Percentiles rank a stretch among this genome's conserved stretches.
phyloP scores from a whole-genome alignment of 495 filamentous ascomycete species.

The Penicillium roqueforti region DNA sequence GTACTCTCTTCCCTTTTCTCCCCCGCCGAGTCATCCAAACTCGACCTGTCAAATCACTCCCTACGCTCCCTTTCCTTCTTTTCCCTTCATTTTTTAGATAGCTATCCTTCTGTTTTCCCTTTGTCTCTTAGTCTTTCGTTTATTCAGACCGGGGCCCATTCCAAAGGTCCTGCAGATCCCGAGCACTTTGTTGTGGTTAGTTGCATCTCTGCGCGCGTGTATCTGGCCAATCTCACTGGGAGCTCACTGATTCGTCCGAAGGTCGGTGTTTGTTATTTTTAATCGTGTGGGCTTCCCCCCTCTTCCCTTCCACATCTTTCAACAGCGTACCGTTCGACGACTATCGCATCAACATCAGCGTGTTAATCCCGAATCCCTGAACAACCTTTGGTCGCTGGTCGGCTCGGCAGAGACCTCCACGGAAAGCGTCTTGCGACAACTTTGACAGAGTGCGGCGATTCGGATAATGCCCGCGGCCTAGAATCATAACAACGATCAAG shows the following conservation, averaged over 20 bases:
- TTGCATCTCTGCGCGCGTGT: slow-evolving; percentile 18
- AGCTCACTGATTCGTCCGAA: slow-evolving; percentile 21
- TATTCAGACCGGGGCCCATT: slow-evolving; percentile 7
- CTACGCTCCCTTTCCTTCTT: slow-evolving; percentile 9
- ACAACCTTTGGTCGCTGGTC: slow-evolving; percentile 34
- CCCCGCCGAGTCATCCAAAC: slow-evolving; percentile 25
- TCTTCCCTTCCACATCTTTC: slow-evolving; percentile 15
- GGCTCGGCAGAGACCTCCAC: slow-evolving; percentile 23
- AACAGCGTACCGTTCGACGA: slow-evolving; percentile 9
- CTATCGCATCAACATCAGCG: slow-evolving; percentile 10
- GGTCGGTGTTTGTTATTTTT: slow-evolving; percentile 20
- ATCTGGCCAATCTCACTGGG: slow-evolving; percentile 14
- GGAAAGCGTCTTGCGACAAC: slow-evolving; percentile 5
- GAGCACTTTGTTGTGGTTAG: slow-evolving; percentile 24
- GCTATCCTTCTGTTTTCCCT: slow-evolving; percentile 12
- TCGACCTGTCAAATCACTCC: slow-evolving; percentile 13
- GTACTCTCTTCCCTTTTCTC: slow-evolving; percentile 18
- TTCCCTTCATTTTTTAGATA: slow-evolving; percentile 6
- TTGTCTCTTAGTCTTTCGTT: slow-evolving; percentile 15
- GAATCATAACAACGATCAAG: slow-evolving; percentile 20
- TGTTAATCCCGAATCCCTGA: slow-evolving; percentile 8
- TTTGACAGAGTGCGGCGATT: slow-evolving; percentile 9
- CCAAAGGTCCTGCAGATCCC: slow-evolving; percentile 11
- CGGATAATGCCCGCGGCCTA: slow-evolving; percentile 37
- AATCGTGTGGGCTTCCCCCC: slow-evolving; percentile 4